A percentile compares a stretch with the other conserved stretches of the same genome.
phyloP scores from a whole-genome alignment of 163 green algal species.

The Scenedesmus sp. region DNA sequence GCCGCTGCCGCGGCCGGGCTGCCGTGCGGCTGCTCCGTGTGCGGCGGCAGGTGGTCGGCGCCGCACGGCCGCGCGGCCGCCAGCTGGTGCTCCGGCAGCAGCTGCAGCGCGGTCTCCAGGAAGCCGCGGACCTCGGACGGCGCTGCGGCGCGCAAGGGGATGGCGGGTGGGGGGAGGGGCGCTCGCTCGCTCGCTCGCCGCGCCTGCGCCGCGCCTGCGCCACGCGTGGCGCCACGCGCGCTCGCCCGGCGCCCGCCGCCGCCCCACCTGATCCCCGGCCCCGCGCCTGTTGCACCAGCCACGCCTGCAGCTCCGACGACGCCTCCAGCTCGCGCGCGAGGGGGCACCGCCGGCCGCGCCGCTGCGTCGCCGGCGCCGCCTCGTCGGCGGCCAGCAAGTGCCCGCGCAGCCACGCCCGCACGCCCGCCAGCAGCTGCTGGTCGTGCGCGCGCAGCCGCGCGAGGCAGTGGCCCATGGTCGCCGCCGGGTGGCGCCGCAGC shows the following conservation, averaged over 20 bases:
- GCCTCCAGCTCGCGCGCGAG: conserved; percentile 1
- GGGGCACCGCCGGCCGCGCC: background rate
- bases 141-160: background rate
- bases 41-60: background rate
- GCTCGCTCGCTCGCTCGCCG: background rate
- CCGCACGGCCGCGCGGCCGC: background rate
- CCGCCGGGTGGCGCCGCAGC: conserved; percentile 10
- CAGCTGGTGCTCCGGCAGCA: conserved; percentile 17
- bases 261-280: conserved; percentile 21
- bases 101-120: conserved; percentile 17
- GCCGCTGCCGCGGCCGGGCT: background rate
- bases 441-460: background rate
- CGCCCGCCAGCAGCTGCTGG: background rate
- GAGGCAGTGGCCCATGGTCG: conserved; percentile 22
- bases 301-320: conserved; percentile 28
- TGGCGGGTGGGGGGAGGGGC: background rate
- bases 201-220: background rate
- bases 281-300: conserved; percentile 26
- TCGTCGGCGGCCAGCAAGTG: conserved; percentile 4
- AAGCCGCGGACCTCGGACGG: conserved; percentile 23
- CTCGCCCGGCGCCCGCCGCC: background rate
- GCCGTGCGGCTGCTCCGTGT: conserved; percentile 8
- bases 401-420: conserved; percentile 19
- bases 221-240: background rate
- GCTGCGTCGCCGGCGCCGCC: background rate